Conservation (phyloP, 306 rosid species). For the Quillaja saponaria region DNA sequence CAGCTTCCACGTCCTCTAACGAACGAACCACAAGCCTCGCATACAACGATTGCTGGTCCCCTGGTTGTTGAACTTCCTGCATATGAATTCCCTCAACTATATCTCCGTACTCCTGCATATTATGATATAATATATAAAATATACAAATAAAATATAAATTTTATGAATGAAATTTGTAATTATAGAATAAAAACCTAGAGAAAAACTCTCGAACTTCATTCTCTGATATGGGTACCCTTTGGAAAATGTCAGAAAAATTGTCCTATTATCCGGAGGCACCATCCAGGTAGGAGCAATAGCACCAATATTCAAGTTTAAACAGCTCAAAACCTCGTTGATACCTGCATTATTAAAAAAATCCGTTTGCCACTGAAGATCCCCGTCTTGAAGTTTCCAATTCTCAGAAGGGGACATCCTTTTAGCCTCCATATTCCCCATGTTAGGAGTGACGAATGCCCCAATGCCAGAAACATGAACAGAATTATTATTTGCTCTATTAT, state of each 20-base stretch:
- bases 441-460: neutral
- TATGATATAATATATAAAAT: neutral
- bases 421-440: neutral
- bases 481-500: neutral
- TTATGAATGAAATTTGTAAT: neutral
- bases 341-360: conserved; percentile 17
- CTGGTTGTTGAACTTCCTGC: conserved; percentile 43
- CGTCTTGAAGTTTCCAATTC: too few species aligned
- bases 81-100: conserved; percentile 45
- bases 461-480: neutral
- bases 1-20: conserved; percentile 6
- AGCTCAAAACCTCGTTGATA: conserved; percentile 22
- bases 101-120: conserved; percentile 50
- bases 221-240: conserved; percentile 60
- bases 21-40: conserved; percentile 55
- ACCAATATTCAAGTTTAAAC: conserved; percentile 8
- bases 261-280: conserved; percentile 48
- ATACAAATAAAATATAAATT: neutral
- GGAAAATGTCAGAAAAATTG: conserved; percentile 62
- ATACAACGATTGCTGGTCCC: conserved; percentile 53
- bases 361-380: neutral
- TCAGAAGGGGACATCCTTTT: too few species aligned
- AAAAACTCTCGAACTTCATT: conserved; percentile 50
- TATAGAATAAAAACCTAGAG: conserved; percentile 28
- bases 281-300: neutral